Conservation (phyloP, 345 rosid genomes). For the Linum usitatissimum region DNA sequence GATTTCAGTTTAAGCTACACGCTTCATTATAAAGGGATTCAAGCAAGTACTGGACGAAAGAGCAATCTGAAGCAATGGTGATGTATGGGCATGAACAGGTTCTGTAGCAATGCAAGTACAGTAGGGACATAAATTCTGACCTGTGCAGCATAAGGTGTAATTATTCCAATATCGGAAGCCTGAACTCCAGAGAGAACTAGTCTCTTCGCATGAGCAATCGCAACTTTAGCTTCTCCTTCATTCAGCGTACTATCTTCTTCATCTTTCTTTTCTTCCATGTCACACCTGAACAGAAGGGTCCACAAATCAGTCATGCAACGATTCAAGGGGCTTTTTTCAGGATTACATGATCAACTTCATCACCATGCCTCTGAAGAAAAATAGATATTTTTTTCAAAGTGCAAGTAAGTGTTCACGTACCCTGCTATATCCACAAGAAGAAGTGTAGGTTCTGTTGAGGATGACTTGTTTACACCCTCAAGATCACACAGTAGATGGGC, state of each 20-base stretch:
- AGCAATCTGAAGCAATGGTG: neutral
- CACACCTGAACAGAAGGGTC: conserved; percentile 43
- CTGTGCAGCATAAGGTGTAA: conserved; percentile 96
- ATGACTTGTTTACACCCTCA: conserved; percentile 48
- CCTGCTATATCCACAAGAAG: conserved; percentile 81
- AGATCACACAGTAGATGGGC: conserved; percentile 77
- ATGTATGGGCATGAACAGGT: neutral
- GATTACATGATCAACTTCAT: neutral
- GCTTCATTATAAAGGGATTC: neutral
- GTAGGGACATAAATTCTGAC: conserved; percentile 18
- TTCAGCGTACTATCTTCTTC: conserved; percentile 94
- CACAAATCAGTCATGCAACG: neutral
- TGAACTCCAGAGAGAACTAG: conserved; percentile 60
- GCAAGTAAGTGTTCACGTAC: conserved; percentile 18
- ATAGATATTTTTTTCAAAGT: no score
- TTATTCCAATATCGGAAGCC: conserved; percentile 81
- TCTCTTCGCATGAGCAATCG: conserved; percentile 80
- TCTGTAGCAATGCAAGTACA: no score
- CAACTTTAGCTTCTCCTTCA: conserved; percentile 93
- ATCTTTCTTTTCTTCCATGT: conserved; percentile 98
- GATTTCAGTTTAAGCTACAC: conserved; percentile 9
- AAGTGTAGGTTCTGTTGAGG: conserved; percentile 76
- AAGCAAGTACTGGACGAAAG: no score
- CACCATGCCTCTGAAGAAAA: neutral
- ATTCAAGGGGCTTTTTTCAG: neutral